Evolutionary conservation across 179 eudicot genomes (phyloP), one percentile per base, ranked within the genome.

Genomic region (Gypsophila paniculata): DNA sequence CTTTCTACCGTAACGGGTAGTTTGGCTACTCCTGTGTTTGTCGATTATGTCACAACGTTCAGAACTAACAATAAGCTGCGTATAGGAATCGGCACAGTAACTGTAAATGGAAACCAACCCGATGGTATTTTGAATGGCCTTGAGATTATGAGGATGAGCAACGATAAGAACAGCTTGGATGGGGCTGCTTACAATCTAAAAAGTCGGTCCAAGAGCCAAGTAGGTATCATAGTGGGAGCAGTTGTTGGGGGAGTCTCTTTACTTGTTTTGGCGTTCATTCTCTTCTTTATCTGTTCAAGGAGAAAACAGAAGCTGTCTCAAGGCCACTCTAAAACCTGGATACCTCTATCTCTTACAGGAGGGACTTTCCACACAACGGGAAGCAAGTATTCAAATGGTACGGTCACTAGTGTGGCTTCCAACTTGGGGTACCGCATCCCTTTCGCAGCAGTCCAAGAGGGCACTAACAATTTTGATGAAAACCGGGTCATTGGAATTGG

Each of bases 311-410:
- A 75, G 65, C 44, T 58, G 60, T 78, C 82, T 55, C 84, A 79
- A 55, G 83, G 83, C 18, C 84, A 86, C 72, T 91, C 96, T 3
- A 93, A 89, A 65, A 85, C 91, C 7, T 93, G 98, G 98, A 83
- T 89, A 68, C 98, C 98, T 58, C 65, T 93, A 42, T 93, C 96
- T 22, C 79, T 86, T 39, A 83, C 86, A 32, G 96, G 96, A 74
- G 90, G 86, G 68, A 72, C 66, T 62, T 93, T 88, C 42, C 89
- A 85, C 76, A 82, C 96, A 4, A 84, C 80, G 84, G 97, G 93
- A 65, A 93, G 98, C 78, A 86, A 85, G 52, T 87, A 68, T 72
- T 91, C 98, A 34, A 86, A 85, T n/a, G 91, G 96, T 59, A 87
- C 97, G 2, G 81, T 83, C 36, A 71, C 82, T 17, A 88, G 90